Evolutionary conservation across 1,139 yeast genomes (phyloP), one percentile per base, ranked within the genome.

Genomic region (Yarrowia galli): DNA sequence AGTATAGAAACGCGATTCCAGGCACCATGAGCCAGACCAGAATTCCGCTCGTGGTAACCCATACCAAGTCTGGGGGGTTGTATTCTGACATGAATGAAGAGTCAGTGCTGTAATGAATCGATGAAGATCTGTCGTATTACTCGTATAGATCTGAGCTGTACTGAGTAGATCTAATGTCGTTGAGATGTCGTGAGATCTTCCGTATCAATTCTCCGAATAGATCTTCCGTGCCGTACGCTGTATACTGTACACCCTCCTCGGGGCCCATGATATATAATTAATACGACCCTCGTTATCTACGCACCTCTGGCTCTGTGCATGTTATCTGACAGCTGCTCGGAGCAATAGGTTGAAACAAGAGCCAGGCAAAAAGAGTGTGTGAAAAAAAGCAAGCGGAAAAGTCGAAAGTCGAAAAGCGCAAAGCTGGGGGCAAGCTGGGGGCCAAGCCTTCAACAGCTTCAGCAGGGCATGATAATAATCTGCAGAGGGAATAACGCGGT

Each of bases 11-110:
- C 69, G 98, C 98, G 66, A 93, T 88, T 70, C 98, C 98, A 35
- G 98, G 98, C 75, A 89, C 85, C 97, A 93, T 92, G 74, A 92
- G 86, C 95, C 96, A 92, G 71, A 92, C 97, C 69, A 92, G 82
- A 22, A 85, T 88, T 8, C 87, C 86, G 15, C 95, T 85, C 12
- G 86, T 83, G 77, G 89, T 92, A 69, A 92, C 84, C 97, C 97
- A 93, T n/a, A 87, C 92, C 2, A 54, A 38, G n/a, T 54, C 48
- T 2, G 61, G 36, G 1, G 22, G 61, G 10, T 25, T 2, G 48
- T 23, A 54, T 18, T 18, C n/a, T 18, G 54, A 48, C 53, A 48
- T 48, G 9, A 8, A n/a, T n/a, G n/a, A n/a, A n/a, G n/a, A n/a
- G n/a, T n/a, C n/a, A n/a, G n/a, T n/a, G n/a, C n/a, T n/a, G n/a